Conservation (phyloP, 164 flowering plant genomes). For the Vitis rotundifolia region DNA sequence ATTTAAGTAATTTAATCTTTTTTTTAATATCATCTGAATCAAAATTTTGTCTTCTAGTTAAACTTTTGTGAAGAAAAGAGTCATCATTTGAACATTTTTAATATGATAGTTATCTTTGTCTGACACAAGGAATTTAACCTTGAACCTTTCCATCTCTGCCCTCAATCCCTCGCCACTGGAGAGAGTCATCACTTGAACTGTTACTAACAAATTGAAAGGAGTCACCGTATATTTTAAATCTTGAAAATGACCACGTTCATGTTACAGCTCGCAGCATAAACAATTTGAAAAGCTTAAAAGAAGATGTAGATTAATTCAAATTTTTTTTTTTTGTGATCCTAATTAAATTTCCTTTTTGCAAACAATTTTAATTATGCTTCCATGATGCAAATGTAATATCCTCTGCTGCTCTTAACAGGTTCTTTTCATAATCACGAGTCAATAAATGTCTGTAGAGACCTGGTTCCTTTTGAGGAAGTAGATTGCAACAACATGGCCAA, state of each 20-base stretch:
- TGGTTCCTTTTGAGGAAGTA: conserved; percentile 13
- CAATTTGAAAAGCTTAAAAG: background rate
- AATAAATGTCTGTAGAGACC: conserved; percentile 14
- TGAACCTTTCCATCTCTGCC: too few species aligned
- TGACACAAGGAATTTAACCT: too few species aligned
- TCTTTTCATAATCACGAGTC: conserved; percentile 10
- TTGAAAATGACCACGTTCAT: background rate
- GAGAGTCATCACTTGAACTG: too few species aligned
- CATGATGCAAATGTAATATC: background rate
- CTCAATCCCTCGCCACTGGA: too few species aligned
- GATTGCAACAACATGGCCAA: conserved; percentile 13
- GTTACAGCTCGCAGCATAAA: background rate
- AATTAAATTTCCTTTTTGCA: background rate
- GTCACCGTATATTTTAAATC: background rate
- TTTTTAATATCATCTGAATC: background rate
- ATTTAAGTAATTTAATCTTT: background rate
- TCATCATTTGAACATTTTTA: background rate
- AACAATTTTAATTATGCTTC: background rate
- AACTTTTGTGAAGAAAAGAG: background rate
- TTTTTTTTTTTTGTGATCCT: background rate
- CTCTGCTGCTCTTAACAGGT: conserved; percentile 18
- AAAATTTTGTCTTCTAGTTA: background rate
- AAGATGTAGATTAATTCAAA: background rate
- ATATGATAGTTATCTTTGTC: too few species aligned
- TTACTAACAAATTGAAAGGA: too few species aligned